Base-by-base conservation (phyloP, 768 basidiomycete species). In the Tulasnella sp. region DNA sequence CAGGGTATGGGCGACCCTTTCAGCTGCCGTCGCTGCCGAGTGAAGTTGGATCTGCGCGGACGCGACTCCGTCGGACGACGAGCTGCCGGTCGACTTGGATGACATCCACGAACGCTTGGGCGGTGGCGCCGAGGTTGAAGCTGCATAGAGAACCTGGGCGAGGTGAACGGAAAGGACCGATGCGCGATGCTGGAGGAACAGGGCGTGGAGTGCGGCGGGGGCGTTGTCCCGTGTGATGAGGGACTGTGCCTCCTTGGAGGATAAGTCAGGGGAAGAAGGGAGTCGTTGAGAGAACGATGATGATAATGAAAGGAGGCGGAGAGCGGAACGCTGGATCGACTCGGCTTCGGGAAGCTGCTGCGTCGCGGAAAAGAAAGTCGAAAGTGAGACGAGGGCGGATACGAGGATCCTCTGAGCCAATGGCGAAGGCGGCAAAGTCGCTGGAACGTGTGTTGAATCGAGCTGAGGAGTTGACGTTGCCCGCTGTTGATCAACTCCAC, bases 111-210 rank as follows among this genome's bases (percentile, higher is more conserved):
- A 68, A 1, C 31, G 67, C 19, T 38, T 38, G 17, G 29, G 70
- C 22, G 40, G 31, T 34, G 39, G 29, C 1, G 39, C 29, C 37
- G 40, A 36, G 17, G 36, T 71, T 37, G 70, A 29, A 9, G 31
- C 79, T 19, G 89, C 89, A 80, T 89, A 86, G 12, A 88, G 83
- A 14, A 93, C 91, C 82, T 93, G 91, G 0, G 91, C 91, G 17
- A 89, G 87, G 80, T 93, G 92, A 15, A 91, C 85, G 17, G 89
- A 89, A 68, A 93, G 82, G 14, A 93, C 83, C n/a, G 92, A 88
- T 19, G 91, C 88, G 52, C 91, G 90, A 77, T 93, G 92, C 37
- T 91, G 86, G 58, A 93, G 83, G 79, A 87, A 91, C 7, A 91
- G 82, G 0, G 85, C 82, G 81, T 93, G 92, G 49, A 93, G 85